These are phyloP conservation scores for Candida sp. DNA, from an alignment of 1,139 yeast species.

Conservation along the genomic window DNA sequence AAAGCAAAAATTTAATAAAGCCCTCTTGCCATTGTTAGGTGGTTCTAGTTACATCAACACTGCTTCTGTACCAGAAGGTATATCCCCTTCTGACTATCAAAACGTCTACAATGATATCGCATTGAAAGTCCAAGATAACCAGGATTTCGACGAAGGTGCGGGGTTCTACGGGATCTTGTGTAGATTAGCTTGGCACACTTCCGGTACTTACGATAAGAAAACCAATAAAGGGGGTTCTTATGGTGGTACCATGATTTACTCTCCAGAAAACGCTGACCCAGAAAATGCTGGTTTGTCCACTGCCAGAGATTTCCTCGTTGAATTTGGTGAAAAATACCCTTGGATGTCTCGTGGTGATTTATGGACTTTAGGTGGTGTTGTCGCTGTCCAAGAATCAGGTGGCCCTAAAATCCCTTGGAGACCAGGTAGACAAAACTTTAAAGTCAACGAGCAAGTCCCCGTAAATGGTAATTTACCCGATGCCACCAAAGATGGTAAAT, in stretches of 20 bases:
- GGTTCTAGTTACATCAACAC: slow-evolving; percentile 17
- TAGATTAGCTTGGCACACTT: slow-evolving; percentile 74
- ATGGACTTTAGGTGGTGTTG: slow-evolving; percentile 85
- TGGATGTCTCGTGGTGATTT: slow-evolving; percentile 87
- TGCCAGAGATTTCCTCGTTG: slow-evolving; percentile 63
- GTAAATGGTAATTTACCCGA: slow-evolving; percentile 81
- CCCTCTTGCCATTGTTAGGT: slow-evolving; percentile 13
- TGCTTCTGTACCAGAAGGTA: slow-evolving; percentile 23
- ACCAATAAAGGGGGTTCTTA: slow-evolving; percentile 72
- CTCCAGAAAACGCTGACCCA: slow-evolving; percentile 64
- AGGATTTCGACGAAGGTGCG: slow-evolving; percentile 69
- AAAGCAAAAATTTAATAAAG: slow-evolving; percentile 7
- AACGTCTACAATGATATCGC: slow-evolving; percentile 80
- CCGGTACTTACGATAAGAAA: slow-evolving; percentile 64
- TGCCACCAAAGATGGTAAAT: slow-evolving; percentile 65
- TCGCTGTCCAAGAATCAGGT: slow-evolving; percentile 78
- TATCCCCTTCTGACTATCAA: slow-evolving; percentile 60
- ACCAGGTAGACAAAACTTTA: slow-evolving; percentile 57
- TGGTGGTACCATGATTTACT: slow-evolving; percentile 79
- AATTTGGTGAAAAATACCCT: slow-evolving; percentile 59
- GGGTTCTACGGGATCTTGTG: slow-evolving; percentile 64
- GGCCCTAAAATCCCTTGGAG: slow-evolving; percentile 91
- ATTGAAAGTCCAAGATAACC: slow-evolving; percentile 66
- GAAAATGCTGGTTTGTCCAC: slow-evolving; percentile 72
- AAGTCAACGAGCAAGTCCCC: slow-evolving; percentile 36